phyloP scores from a whole-genome alignment of 768 basidiomycete genomes.

The Lyophyllum atratum region DNA sequence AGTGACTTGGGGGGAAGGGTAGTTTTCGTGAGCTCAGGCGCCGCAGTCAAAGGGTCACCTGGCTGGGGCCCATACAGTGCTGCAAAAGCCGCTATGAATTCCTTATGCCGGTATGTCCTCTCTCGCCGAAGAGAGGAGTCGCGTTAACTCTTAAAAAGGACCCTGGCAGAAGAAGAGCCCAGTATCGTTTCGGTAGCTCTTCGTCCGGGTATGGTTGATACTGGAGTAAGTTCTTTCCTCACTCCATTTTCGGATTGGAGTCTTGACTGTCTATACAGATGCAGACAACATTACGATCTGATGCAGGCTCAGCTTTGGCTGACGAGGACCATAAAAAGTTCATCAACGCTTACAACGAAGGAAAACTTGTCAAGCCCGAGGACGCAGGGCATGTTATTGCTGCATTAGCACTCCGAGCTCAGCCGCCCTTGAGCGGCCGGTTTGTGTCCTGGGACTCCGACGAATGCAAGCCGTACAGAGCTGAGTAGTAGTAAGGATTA shows the following conservation, averaged over 20 bases:
- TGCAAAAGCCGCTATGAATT: slow-evolving; percentile 89
- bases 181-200: slow-evolving; percentile 72
- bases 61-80: slow-evolving; percentile 87
- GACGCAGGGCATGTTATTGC: slow-evolving; percentile 81
- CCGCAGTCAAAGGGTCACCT: slow-evolving; percentile 63
- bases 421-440: slow-evolving; percentile 64
- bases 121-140: not conserved
- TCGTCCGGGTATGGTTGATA: slow-evolving; percentile 89
- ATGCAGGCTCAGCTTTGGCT: slow-evolving; percentile 56
- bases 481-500: not conserved
- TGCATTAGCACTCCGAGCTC: slow-evolving; percentile 65
- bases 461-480: slow-evolving; percentile 59
- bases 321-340: slow-evolving; percentile 59
- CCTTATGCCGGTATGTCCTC: slow-evolving; percentile 63
- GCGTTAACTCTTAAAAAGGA: slow-evolving; percentile 44
- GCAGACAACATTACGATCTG: slow-evolving; percentile 59
- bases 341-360: slow-evolving; percentile 54
- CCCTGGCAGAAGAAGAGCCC: slow-evolving; percentile 84
- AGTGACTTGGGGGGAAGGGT: slow-evolving; percentile 62
- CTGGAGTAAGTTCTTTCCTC: slow-evolving; percentile 50
- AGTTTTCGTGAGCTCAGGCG: slow-evolving; percentile 86
- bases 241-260: not conserved
- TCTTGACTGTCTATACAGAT: slow-evolving; percentile 50
- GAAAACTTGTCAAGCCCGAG: slow-evolving; percentile 75
- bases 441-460: slow-evolving; percentile 84